phyloP scores from a whole-genome alignment of 345 rosid genomes.

The Populus pruinosa region DNA sequence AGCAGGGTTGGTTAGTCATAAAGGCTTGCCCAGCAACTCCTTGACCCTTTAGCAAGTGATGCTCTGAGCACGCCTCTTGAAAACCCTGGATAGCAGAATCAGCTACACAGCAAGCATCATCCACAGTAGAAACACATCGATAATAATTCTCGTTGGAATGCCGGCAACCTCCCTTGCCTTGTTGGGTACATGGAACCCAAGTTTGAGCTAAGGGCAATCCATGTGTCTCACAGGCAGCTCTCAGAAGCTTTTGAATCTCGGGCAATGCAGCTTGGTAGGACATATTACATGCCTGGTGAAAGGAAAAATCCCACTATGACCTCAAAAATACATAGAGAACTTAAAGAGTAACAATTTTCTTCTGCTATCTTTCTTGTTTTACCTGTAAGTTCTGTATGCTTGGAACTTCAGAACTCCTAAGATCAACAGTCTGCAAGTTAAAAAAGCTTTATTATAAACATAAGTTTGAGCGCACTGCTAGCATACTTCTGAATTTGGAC shows the following conservation, averaged over 20 bases:
- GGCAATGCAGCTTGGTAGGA: conserved; percentile 70
- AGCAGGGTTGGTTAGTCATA: conserved; percentile 85
- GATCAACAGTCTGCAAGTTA: conserved; percentile 74
- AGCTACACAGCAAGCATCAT: conserved; percentile 62
- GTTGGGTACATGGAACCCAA: conserved; percentile 78
- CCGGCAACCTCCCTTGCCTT: conserved; percentile 74
- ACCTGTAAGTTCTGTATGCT: conserved; percentile 49
- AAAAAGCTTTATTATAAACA: not conserved
- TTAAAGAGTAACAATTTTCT: not conserved
- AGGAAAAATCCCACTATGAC: conserved; percentile 17
- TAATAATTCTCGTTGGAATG: conserved; percentile 69
- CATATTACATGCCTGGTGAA: conserved; percentile 42
- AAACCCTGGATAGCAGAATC: conserved; percentile 55
- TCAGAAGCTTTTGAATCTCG: conserved; percentile 70
- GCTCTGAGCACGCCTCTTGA: conserved; percentile 91
- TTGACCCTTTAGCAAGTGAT: conserved; percentile 89
- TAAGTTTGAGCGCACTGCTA: conserved; percentile 4
- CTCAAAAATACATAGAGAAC: not conserved
- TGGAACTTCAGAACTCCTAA: conserved; percentile 54
- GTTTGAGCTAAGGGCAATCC: conserved; percentile 79
- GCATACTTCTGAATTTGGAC: not conserved
- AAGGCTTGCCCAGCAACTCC: conserved; percentile 88
- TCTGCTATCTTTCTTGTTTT: conserved; percentile 20
- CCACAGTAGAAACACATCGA: conserved; percentile 76
- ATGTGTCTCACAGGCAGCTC: conserved; percentile 71